phyloP scores from a whole-genome alignment of 2,329 filamentous ascomycete species.

The Neurospora crassa region DNA sequence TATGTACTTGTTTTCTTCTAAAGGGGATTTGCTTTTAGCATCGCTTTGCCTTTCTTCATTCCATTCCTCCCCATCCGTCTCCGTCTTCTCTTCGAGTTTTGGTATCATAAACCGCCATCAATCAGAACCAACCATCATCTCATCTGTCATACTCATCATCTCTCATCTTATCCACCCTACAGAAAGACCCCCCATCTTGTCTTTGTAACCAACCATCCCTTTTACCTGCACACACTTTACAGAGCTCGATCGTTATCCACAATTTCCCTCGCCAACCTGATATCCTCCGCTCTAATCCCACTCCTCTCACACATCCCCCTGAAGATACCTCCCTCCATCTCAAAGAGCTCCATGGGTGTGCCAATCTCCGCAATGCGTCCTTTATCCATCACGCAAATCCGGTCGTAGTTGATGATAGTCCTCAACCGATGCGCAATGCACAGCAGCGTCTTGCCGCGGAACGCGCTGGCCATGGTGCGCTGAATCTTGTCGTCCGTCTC shows the following conservation, averaged over 20 bases:
- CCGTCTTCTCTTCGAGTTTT: constrained; percentile 5
- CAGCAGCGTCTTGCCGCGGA: constrained; percentile 76
- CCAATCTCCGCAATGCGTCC: constrained; percentile 83
- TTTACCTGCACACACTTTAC: not conserved
- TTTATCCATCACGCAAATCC: constrained; percentile 93
- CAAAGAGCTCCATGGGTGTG: constrained; percentile 63
- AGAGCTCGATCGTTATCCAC: constrained; percentile 13
- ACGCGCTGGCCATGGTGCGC: constrained; percentile 72
- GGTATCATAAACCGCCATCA: not conserved
- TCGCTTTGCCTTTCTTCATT: not conserved
- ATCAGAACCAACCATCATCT: not conserved
- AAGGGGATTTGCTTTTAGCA: not conserved
- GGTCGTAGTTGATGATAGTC: constrained; percentile 89
- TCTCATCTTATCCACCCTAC: not conserved
- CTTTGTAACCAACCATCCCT: not conserved
- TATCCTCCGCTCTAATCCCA: constrained; percentile 56
- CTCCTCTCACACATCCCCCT: constrained; percentile 82
- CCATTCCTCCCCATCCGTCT: constrained; percentile 4
- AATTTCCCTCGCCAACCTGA: constrained; percentile 32
- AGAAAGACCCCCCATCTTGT: not conserved
- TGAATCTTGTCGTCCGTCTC: constrained; percentile 97
- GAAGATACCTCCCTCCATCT: constrained; percentile 64
- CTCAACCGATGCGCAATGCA: constrained; percentile 89
- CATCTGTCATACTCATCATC: not conserved
- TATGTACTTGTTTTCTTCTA: not conserved